Percentiles rank a stretch among this genome's conserved stretches.
phyloP scores from a whole-genome alignment of 148 eudicot species.

The Suaeda aralocaspica region DNA sequence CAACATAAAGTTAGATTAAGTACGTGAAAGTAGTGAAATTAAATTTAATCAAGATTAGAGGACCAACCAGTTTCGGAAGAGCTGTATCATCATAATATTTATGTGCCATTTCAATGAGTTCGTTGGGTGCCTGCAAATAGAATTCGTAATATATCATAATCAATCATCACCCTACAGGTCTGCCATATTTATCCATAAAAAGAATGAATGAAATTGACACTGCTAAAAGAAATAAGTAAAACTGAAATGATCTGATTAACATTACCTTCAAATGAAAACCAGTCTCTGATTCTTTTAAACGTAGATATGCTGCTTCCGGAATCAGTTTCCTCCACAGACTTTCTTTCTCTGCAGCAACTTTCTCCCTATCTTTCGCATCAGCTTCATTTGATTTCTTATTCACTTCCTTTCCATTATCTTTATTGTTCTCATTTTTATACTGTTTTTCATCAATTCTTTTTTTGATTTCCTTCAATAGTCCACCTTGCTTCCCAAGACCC shows the following conservation, averaged over 20 bases:
- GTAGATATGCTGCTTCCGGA: constrained; percentile 70
- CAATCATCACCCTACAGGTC: background rate
- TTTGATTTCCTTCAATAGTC: constrained; percentile 79
- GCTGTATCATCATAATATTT: constrained; percentile 80
- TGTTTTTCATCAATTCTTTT: constrained; percentile 64
- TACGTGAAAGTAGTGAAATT: background rate
- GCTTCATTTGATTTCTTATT: constrained; percentile 36
- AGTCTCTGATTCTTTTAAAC: constrained; percentile 88
- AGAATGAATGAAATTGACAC: background rate
- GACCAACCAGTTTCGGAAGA: constrained; percentile 87
- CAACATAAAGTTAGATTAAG: constrained; percentile 9
- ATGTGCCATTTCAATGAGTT: constrained; percentile 85
- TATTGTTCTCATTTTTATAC: constrained; percentile 44
- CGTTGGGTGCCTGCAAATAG: constrained; percentile 65
- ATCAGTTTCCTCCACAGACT: constrained; percentile 61
- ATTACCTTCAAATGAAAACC: constrained; percentile 80
- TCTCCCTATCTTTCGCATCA: constrained; percentile 48
- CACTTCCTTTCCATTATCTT: constrained; percentile 35
- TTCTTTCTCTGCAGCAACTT: constrained; percentile 64
- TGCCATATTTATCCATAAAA: background rate
- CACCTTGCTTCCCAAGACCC: constrained; percentile 95
- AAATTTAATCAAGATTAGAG: constrained; percentile 11
- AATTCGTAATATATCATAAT: constrained; percentile 25
- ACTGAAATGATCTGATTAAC: background rate
- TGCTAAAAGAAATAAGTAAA: background rate